Base-by-base conservation (phyloP, 805 yeast species). In the Yarrowia keelungensis region DNA sequence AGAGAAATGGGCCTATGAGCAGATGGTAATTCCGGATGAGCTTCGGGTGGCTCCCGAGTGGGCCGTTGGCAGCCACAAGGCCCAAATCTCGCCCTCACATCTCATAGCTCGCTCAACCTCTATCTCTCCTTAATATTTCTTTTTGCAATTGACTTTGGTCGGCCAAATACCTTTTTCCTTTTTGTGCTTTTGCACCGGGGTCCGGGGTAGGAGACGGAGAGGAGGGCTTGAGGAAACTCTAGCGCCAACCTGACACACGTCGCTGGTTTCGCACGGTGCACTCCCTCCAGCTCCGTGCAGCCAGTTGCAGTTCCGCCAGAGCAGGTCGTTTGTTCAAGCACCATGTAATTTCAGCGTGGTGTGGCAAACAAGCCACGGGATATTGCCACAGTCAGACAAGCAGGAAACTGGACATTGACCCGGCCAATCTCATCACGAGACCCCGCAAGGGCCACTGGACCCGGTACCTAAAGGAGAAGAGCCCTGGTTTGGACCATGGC, bases 191-290 rank as follows among this genome's bases (percentile, higher is more conserved):
- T 39, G 8, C 26, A 8, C 43, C 43, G 58, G n/a, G 56, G 58
- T 53, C 59, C 35, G 59, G 59, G 59, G 59, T 53, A 53, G 45
- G 22, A 15, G 41, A 5, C n/a, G 15, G 41, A 49, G 58, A 12
- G 22, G 14, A 2, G 3, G 22, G n/a, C 39, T 16, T 16, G 43
- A 8, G 10, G 39, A 42, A 56, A 56, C 62, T 56, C 62, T 41
- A 16, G 22, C 47, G 62, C 38, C 41, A 39, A 56, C 62, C 62
- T 56, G 62, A 56, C 62, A 56, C 62, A 56, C 62, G 62, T 56
- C 62, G 43, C 58, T 53, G 43, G 58, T 53, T 53, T 53, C 58
- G 43, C 58, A 36, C 42, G 5, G 38, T 51, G 51, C 54, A 35
- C 56, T 35, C 56, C 58, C 58, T 53, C 43, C 43, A 26, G 41